Evolutionary conservation across 176 grass and related monocot genomes (phyloP).

Genomic region (Microstegium vimineum): DNA sequence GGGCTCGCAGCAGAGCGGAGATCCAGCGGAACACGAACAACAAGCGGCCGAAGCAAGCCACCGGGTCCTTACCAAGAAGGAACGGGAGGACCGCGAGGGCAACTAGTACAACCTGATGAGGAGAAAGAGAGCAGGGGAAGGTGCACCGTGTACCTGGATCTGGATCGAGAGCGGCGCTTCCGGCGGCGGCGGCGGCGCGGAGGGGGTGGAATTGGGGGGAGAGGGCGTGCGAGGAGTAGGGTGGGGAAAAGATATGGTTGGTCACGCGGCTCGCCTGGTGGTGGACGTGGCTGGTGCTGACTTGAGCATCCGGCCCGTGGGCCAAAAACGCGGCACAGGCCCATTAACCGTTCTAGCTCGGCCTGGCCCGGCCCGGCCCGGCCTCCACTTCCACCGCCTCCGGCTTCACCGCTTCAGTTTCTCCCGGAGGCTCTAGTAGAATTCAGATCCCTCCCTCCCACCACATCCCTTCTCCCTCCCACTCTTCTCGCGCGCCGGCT

Average conservation of each 20-base stretch:
- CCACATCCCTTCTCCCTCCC: neutral
- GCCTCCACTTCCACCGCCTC: neutral
- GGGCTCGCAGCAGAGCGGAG: neutral
- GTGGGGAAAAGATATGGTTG: slow-evolving; percentile 1
- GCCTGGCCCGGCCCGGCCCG: neutral
- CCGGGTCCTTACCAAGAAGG: no score
- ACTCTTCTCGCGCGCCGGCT: neutral
- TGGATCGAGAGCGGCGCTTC: neutral
- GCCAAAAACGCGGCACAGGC: neutral
- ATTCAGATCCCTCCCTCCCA: neutral
- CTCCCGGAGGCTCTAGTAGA: neutral
- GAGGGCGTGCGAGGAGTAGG: neutral
- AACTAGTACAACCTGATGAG: no score
- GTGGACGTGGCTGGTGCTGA: neutral
- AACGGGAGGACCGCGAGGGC: neutral
- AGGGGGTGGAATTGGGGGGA: neutral
- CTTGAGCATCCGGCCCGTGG: neutral
- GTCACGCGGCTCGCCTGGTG: neutral
- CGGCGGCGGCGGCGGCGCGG: slow-evolving; percentile 2
- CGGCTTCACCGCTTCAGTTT: neutral
- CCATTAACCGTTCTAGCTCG: neutral
- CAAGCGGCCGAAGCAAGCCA: neutral
- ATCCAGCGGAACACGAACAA: neutral
- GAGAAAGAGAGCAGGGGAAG: neutral
- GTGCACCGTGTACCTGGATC: neutral